A percentile compares a stretch with the other conserved stretches of the same genome.
phyloP scores from a whole-genome alignment of 352 stramenopile species.

The Globisporangium polare region DNA sequence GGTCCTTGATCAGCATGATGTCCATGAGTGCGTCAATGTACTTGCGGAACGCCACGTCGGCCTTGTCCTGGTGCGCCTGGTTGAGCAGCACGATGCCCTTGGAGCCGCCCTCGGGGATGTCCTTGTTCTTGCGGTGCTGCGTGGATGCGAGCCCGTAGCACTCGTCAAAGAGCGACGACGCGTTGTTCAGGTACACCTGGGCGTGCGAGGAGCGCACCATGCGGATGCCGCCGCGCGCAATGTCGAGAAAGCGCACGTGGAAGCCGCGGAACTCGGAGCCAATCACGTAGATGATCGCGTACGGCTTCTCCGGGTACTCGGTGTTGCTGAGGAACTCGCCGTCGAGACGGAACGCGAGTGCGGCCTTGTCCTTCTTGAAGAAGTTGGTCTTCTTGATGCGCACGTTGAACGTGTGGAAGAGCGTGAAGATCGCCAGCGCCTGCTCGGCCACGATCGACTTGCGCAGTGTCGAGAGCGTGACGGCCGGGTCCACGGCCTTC shows the following conservation, averaged over 20 bases:
- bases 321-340: constrained; percentile 70
- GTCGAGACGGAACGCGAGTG: constrained; percentile 72
- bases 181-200: constrained; percentile 90
- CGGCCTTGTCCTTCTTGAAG: constrained; percentile 76
- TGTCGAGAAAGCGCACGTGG: constrained; percentile 97
- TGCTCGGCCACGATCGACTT: constrained; percentile 76
- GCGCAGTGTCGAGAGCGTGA: constrained; percentile 63
- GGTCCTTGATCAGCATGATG: constrained; percentile 95
- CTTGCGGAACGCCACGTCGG: constrained; percentile 91
- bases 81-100: constrained; percentile 97
- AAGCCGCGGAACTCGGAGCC: constrained; percentile 96
- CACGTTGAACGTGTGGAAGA: constrained; percentile 84
- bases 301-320: constrained; percentile 85
- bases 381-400: constrained; percentile 85
- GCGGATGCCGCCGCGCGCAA: constrained; percentile 94
- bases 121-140: constrained; percentile 99
- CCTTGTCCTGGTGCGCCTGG: constrained; percentile 85
- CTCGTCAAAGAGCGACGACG: constrained; percentile 95
- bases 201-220: constrained; percentile 82
- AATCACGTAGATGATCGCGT: constrained; percentile 94
- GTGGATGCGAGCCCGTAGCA: constrained; percentile 95
- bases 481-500: constrained; percentile 31
- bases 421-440: constrained; percentile 71
- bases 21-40: constrained; percentile 96
- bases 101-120: constrained; percentile 97